Evolutionary conservation across 148 eudicot species (phyloP).

Genomic region (Rhododendron kiyosumense): DNA sequence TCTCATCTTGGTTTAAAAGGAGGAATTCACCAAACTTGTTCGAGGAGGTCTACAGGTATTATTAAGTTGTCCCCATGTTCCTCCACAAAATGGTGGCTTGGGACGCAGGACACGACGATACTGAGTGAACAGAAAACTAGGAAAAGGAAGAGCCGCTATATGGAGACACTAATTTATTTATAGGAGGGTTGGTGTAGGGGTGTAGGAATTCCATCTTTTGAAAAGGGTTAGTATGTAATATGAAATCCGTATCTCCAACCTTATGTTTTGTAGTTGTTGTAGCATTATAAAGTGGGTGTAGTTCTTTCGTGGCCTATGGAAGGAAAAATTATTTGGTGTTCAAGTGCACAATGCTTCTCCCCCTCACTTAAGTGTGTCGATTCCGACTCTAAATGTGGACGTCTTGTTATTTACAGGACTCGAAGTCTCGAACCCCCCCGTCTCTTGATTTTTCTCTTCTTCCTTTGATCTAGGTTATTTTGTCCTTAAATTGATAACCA

Average conservation of each 20-base stretch:
- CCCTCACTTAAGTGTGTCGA: neutral
- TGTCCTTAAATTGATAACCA: too few species aligned
- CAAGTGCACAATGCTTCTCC: neutral
- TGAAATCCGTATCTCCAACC: neutral
- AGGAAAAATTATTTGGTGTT: neutral
- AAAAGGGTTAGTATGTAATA: constrained; percentile 1
- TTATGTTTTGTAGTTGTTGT: constrained; percentile 8
- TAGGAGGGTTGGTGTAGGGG: neutral
- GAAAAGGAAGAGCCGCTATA: neutral
- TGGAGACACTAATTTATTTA: neutral
- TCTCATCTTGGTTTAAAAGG: neutral
- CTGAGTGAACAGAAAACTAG: neutral
- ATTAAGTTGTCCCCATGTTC: constrained; percentile 3
- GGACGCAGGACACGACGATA: neutral
- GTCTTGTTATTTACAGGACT: neutral
- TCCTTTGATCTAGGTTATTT: neutral
- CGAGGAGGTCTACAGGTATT: constrained; percentile 1
- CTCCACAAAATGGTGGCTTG: constrained; percentile 7
- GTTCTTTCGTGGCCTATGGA: neutral
- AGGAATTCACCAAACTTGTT: neutral
- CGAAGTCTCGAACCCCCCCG: neutral
- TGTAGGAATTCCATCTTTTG: neutral
- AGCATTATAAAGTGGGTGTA: neutral
- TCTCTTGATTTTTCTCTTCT: neutral
- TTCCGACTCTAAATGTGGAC: neutral